Evolutionary conservation across 1,284 basidiomycete species (phyloP).

Genomic region (Kwoniella shivajii): DNA sequence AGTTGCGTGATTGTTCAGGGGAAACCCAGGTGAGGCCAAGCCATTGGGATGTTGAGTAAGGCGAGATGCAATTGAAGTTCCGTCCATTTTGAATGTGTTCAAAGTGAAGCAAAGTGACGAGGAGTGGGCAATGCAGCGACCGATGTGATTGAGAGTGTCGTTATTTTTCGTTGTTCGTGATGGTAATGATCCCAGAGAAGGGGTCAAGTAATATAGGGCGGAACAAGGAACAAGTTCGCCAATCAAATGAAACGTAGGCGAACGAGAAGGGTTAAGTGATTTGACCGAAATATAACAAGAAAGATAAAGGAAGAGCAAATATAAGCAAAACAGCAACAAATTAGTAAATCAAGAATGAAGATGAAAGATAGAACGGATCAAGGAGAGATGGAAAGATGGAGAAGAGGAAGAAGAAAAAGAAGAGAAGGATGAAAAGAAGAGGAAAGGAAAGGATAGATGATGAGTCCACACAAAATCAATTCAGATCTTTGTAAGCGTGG

Average conservation of each 20-base stretch:
- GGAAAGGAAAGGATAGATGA: not conserved
- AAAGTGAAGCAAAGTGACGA: not conserved
- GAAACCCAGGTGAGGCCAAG: slow-evolving; percentile 3
- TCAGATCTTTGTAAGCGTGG: not conserved
- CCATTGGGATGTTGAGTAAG: not conserved
- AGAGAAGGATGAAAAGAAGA: not conserved
- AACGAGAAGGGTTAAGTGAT: no score
- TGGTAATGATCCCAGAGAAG: no score
- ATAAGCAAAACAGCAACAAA: no score
- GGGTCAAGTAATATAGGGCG: no score
- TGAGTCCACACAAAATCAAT: not conserved
- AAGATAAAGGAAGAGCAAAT: no score
- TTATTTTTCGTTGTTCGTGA: not conserved
- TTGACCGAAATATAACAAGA: no score
- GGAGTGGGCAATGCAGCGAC: not conserved
- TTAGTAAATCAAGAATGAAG: no score
- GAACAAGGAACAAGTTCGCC: no score
- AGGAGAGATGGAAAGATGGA: not conserved
- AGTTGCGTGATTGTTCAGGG: not conserved
- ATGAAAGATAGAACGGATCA: no score
- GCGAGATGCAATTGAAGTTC: not conserved
- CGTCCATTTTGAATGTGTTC: not conserved
- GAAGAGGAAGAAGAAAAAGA: not conserved
- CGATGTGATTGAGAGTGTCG: not conserved
- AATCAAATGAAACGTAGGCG: no score